phyloP scores from a whole-genome alignment of 768 basidiomycete species.

The Termitomyces sp. region DNA sequence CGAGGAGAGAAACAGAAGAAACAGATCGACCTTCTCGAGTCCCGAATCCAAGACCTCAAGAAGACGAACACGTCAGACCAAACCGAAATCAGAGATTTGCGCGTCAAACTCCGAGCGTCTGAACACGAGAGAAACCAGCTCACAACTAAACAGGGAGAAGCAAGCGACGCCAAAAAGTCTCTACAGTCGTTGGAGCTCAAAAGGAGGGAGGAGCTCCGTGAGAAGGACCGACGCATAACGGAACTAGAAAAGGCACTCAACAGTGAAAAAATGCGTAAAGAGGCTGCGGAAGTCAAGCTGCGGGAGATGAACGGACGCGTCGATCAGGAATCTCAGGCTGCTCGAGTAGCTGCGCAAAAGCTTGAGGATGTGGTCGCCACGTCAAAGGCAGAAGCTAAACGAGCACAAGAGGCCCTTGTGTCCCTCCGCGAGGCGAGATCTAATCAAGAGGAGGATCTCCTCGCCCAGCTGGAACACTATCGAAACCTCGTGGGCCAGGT shows the following conservation, averaged over 20 bases:
- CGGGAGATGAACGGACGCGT: constrained; percentile 37
- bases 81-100: constrained; percentile 58
- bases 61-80: constrained; percentile 44
- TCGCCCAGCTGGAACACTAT: constrained; percentile 48
- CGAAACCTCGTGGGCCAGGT: constrained; percentile 39
- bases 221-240: constrained; percentile 46
- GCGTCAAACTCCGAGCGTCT: constrained; percentile 47
- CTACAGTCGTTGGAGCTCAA: constrained; percentile 44
- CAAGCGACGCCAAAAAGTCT: constrained; percentile 44
- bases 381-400: constrained; percentile 29
- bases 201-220: constrained; percentile 49
- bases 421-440: constrained; percentile 25
- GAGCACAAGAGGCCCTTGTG: constrained; percentile 27
- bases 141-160: constrained; percentile 46
- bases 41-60: constrained; percentile 59
- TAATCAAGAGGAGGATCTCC: constrained; percentile 38
- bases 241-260: constrained; percentile 51
- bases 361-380: constrained; percentile 33
- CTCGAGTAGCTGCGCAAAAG: constrained; percentile 25
- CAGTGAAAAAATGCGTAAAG: constrained; percentile 47
- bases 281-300: constrained; percentile 37
- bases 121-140: constrained; percentile 57
- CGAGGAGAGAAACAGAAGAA: constrained; percentile 60
- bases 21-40: constrained; percentile 51
- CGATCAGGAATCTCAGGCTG: constrained; percentile 33